These are phyloP conservation scores for Boeremia exigua DNA, from an alignment of 2,329 filamentous ascomycete genomes.

Conservation along the genomic window DNA sequence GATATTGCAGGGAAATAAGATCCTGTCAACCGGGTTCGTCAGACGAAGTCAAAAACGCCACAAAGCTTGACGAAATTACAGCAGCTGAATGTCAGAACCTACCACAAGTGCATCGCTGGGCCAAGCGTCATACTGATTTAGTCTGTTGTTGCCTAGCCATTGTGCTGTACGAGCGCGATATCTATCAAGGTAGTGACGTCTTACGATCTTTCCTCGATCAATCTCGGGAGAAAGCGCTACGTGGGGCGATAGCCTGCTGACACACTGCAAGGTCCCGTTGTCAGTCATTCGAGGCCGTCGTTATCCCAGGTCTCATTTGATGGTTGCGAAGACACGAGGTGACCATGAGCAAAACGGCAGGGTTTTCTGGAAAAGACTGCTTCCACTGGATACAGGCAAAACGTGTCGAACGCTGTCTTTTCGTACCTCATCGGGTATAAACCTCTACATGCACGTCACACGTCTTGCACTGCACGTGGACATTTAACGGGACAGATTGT, in stretches of 20 bases:
- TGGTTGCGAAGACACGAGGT: background rate
- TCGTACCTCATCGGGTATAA: background rate
- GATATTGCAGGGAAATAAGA: background rate
- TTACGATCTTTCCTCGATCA: slow-evolving; percentile 16
- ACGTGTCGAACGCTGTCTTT: too few species aligned
- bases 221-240: slow-evolving; percentile 10
- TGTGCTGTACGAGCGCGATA: slow-evolving; percentile 11
- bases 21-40: slow-evolving; percentile 12
- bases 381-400: too few species aligned
- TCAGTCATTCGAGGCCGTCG: background rate
- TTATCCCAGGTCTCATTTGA: background rate
- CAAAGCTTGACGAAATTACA: slow-evolving; percentile 42
- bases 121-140: background rate
- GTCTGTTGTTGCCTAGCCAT: background rate
- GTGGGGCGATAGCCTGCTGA: slow-evolving; percentile 6
- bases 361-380: too few species aligned
- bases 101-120: slow-evolving; percentile 1
- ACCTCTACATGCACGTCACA: slow-evolving; percentile 33
- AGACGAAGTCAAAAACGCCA: slow-evolving; percentile 36
- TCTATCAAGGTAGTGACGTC: slow-evolving; percentile 20
- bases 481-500: too few species aligned
- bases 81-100: slow-evolving; percentile 30
- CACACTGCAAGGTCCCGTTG: slow-evolving; percentile 9
- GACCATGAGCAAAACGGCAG: background rate
- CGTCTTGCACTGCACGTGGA: background rate